Evolutionary conservation across 306 rosid species (phyloP), one percentile per base, ranked within the genome.

Genomic region (Sicyos edulis): DNA sequence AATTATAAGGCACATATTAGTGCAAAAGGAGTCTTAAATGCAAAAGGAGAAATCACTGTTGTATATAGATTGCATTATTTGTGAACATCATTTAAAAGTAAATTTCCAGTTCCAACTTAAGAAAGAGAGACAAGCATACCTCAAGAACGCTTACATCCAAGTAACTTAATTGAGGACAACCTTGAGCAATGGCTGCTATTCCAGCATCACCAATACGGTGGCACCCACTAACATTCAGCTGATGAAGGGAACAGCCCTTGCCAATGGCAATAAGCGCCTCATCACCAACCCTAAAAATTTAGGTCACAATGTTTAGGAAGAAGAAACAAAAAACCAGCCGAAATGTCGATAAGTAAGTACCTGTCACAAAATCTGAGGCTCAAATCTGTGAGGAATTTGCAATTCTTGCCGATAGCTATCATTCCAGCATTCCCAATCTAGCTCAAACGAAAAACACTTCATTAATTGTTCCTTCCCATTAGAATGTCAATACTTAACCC

Each of bases 181-280:
- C 96, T 82, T 95, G 89, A 76, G 99, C 97, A 73, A 93, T 79
- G 83, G 99, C 99, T 74, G 83, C 75, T 58, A 93, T 75, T 74
- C 99, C 99, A 74, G 84, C 90, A 81, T 93, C 95, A 42, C 96
- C 96, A 21, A 93, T 87, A 72, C 86, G 91, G 73, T 88, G 95
- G 87, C 98, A 93, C 75, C 97, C 98, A 72, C 98, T 93, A 67
- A 93, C 96, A 75, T 93, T 93, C 70, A 93, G 85, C 80, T 82
- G 73, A 17, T 87, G 87, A 64, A 93, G 90, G 66, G 89, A 86
- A 85, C 90, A 83, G 26, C 97, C 90, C 71, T 76, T 78, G 71
- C 95, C 91, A 80, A 93, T 72, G 76, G 97, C 85, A 71, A 87
- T 82, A 76, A 93, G 96, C 63, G 95, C 98, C 77, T 65, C 95